A percentile compares a stretch with the other conserved stretches of the same genome.
These are phyloP conservation scores for Hibiscus tridactylites DNA, from an alignment of 345 rosid genomes.

Conservation along the genomic window DNA sequence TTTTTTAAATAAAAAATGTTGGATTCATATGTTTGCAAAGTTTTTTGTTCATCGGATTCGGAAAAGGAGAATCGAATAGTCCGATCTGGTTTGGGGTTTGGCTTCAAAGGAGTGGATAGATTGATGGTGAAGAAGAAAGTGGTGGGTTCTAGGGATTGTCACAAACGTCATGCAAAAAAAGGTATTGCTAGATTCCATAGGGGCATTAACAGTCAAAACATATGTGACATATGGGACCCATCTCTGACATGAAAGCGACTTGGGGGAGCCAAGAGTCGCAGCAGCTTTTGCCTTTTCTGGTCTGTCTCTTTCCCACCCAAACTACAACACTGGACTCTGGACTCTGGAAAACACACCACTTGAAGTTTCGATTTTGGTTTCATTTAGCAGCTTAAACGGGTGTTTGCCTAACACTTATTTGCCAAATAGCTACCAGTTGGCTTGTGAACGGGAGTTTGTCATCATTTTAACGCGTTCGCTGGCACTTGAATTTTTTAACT, in stretches of 20 bases:
- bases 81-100: background rate
- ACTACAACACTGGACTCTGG: background rate
- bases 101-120: background rate
- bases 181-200: background rate
- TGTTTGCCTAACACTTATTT: too few species aligned
- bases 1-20: too few species aligned
- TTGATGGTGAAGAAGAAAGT: background rate
- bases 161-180: background rate
- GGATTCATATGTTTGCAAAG: too few species aligned
- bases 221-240: slow-evolving; percentile 8
- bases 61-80: too few species aligned
- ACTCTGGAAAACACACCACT: slow-evolving; percentile 5
- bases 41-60: too few species aligned
- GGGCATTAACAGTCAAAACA: background rate
- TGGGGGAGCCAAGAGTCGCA: slow-evolving; percentile 2
- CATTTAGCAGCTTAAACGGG: too few species aligned
- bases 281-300: slow-evolving; percentile 18
- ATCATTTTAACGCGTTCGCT: too few species aligned
- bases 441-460: too few species aligned
- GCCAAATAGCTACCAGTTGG: too few species aligned
- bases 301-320: slow-evolving; percentile 24
- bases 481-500: too few species aligned
- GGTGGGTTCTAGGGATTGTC: slow-evolving; percentile 1
- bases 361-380: too few species aligned
- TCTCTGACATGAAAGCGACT: slow-evolving; percentile 4